Base-by-base conservation (phyloP, 2,329 filamentous ascomycete species). In the Chaetomiaceae sp. region DNA sequence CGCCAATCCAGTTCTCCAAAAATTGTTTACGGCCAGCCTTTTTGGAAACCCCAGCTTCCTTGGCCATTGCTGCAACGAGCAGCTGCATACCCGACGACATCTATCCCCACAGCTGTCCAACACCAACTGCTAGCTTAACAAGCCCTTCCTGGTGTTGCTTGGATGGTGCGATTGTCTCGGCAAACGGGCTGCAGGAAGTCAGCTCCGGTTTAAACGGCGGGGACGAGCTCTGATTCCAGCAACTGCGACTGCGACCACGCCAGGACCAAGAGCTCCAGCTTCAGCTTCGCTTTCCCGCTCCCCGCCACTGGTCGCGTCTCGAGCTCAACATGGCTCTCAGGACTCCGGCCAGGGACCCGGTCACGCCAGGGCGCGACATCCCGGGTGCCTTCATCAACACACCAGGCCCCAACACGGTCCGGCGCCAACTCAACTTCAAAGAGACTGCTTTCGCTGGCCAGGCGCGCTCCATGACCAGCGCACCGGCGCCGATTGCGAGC, bases 321-420 rank as follows among this genome's bases (percentile, higher is more conserved):
- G n/a, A 36, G 40, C 43, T 49, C 42, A 19, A 27, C 22, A n/a
- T n/a, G 14, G 30, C 32, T 22, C 9, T 22, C 30, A 11, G 22
- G 14, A 26, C 35, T 39, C 41, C 38, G 32, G 57, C 48, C 50
- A 82, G 82, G 78, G 71, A 78, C 42, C 76, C 78, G 54, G 67
- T 72, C 53, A 87, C 86, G 47, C 86, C 86, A 32, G 75, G 83
- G 68, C 81, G 85, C 58, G 79, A 79, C 51, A 72, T 88, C 38
- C 86, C 86, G 36, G 86, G 86, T 69, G 82, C 83, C 59, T 91
- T 83, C 62, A 68, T 88, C 60, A 79, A 84, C 58, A 91, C 87
- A 18, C 86, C 76, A 29, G 73, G 73, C 42, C 71, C 73, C 52
- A 73, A 79, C 56, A 66, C 72, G 14, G 68, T 72, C 49, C 70